Conservation (phyloP, 2,329 filamentous ascomycete species). For the Bipolaris gigantea region DNA sequence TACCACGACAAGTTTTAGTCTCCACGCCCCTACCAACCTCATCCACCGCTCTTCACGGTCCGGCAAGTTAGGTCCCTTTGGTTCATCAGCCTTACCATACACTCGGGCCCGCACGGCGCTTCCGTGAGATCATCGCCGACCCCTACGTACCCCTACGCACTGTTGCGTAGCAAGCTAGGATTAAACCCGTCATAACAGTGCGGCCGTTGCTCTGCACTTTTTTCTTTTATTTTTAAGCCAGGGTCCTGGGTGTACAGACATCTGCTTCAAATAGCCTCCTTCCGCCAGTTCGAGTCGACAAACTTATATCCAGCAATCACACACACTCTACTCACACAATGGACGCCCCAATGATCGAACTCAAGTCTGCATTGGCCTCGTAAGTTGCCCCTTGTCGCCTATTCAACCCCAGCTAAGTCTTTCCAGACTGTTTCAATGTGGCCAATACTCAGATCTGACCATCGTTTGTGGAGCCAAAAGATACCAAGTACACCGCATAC, state of each 20-base stretch:
- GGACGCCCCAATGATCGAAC: constrained; percentile 48
- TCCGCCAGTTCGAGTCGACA: background rate
- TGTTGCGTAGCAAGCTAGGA: constrained; percentile 14
- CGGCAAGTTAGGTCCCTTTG: constrained; percentile 19
- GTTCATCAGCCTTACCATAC: constrained; percentile 22
- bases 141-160: constrained; percentile 22
- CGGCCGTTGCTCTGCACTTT: constrained; percentile 11
- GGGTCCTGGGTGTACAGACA: constrained; percentile 7
- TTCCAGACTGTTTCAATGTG: constrained; percentile 42
- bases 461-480: constrained; percentile 50
- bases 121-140: constrained; percentile 14
- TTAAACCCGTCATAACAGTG: constrained; percentile 12
- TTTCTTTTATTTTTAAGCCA: constrained; percentile 10
- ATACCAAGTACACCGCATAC: constrained; percentile 53
- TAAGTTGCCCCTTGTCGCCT: constrained; percentile 35
- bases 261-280: constrained; percentile 15
- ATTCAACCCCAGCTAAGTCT: constrained; percentile 31
- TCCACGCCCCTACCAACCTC: background rate
- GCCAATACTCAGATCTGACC: constrained; percentile 54
- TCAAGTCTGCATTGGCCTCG: constrained; percentile 53
- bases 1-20: background rate
- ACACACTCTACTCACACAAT: constrained; percentile 29
- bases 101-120: constrained; percentile 15
- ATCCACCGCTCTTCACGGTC: constrained; percentile 3
- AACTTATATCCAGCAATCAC: background rate